Evolutionary conservation across 495 filamentous ascomycete species (phyloP), one percentile per base, ranked within the genome.

Genomic region (Talaromyces adpressus): DNA sequence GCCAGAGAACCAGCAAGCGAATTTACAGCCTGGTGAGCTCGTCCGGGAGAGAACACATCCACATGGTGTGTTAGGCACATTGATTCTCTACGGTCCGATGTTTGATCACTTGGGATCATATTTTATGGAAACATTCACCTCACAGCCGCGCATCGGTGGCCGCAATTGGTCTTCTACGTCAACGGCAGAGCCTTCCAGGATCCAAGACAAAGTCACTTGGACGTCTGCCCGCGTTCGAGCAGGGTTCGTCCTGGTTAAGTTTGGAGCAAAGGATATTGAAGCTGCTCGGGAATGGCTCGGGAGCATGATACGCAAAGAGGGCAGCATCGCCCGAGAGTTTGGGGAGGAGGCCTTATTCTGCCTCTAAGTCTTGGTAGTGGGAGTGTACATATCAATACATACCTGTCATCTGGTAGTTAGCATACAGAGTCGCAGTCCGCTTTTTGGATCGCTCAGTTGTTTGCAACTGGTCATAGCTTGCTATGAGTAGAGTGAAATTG

Each of bases 231-330:
- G 81, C 36, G 85, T 96, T 29, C 82, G 93, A 7, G 78, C 75
- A 8, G 91, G 91, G 1, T 96, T 91, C 67, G 87, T 93, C 8
- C 80, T 97, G 22, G 88, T 97, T 25, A 98, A 97, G 76, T 94
- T 97, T 70, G 83, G 82, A 4, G 87, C 87, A 1, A 73, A 69
- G 64, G 82, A 82, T 53, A 80, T 89, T 36, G 85, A 90, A 62
- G 82, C 85, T 1, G 86, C 84, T 39, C 82, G 81, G 65, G 71
- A 75, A 47, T 91, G 88, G 85, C 68, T 90, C 56, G 79, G 78
- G 18, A 72, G 70, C 5, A 75, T 90, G 66, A 68, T 91, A 34
- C 74, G 71, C 25, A 75, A 82, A 57, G 85, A 88, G 66, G 85
- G 83, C 0, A 87, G 75, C 52, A 76, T 90, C 4, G 69, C 70